Evolutionary conservation across 345 rosid genomes (phyloP), one percentile per base, ranked within the genome.

Genomic region (Microcos paniculata): DNA sequence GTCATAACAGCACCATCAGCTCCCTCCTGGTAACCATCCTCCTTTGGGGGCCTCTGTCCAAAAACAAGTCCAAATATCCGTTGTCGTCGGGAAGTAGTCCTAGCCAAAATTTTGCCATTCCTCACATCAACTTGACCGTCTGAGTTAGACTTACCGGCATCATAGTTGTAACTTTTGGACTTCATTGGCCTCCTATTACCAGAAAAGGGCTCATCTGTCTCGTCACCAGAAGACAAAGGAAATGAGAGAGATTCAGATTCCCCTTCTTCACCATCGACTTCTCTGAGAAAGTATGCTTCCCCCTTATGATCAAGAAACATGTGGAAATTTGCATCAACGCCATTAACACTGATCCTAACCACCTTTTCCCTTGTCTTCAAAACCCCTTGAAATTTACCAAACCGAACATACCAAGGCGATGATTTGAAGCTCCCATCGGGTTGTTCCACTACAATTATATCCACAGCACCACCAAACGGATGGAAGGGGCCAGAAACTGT

Each of bases 401-500:
- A 96, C 73, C 89, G 72, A 23, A 96, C 92, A 79, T 91, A 90
- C 99, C 99, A 96, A 78, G 99, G 99, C n/a, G 99, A 93, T 4
- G 99, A 92, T 80, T 88, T 93, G 82, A 93, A 93, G 71, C 91
- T 83, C 73, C 99, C 98, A 78, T 96, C 99, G 9, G 92, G 96
- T 75, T 96, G 99, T 33, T 93, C 94, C 28, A 96, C 98, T 4
- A 92, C 98, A 82, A 96, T 86, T 33, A 96, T 87, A 87, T 96
- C 99, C 55, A 93, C 96, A 77, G 97, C 99, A 61, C 99, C 99
- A 53, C 99, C 99, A 77, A 96, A 96, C 0, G 98, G 97, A 77
- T 96, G 99, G 71, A 96, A 93, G 10, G 99, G 94, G 15, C 88
- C 94, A 19, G 97, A 90, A 19, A 90, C 92, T 15, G 92, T 89